Percentiles rank a stretch among this genome's conserved stretches.
These are phyloP conservation scores for Erodium moschatum DNA, from an alignment of 441 rosid species.

Conservation along the genomic window DNA sequence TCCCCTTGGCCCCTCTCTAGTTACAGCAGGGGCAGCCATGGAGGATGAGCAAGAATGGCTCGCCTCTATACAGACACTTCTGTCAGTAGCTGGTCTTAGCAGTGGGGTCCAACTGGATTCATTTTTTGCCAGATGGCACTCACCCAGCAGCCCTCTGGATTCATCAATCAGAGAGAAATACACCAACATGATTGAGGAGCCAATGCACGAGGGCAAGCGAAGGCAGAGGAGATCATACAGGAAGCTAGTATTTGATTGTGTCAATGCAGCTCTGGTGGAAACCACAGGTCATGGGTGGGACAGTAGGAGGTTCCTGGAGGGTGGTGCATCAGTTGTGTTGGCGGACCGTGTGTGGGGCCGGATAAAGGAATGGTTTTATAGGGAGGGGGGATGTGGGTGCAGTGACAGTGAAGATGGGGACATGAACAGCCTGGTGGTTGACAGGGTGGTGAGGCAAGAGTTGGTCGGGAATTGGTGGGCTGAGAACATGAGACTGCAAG, in stretches of 20 bases:
- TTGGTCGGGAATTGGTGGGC: slow-evolving; percentile 61
- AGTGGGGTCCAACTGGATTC: slow-evolving; percentile 27
- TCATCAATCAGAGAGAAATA: slow-evolving; percentile 47
- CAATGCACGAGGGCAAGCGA: slow-evolving; percentile 51
- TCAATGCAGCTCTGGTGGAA: slow-evolving; percentile 50
- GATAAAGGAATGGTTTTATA: slow-evolving; percentile 50
- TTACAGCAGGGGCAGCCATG: slow-evolving; percentile 17
- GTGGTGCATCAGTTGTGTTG: slow-evolving; percentile 25
- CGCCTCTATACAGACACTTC: slow-evolving; percentile 36
- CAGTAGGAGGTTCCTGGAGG: slow-evolving; percentile 14
- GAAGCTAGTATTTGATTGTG: slow-evolving; percentile 62
- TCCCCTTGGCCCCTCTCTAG: slow-evolving; percentile 34
- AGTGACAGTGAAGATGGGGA: slow-evolving; percentile 33
- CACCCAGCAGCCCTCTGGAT: slow-evolving; percentile 63
- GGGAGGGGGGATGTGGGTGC: slow-evolving; percentile 22
- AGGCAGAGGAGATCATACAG: slow-evolving; percentile 47
- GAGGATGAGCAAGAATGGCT: slow-evolving; percentile 54
- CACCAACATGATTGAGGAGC: slow-evolving; percentile 36
- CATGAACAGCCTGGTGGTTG: slow-evolving; percentile 47
- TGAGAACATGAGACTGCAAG: slow-evolving; percentile 37
- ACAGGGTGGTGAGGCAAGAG: slow-evolving; percentile 51
- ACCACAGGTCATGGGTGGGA: slow-evolving; percentile 27
- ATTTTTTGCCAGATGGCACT: slow-evolving; percentile 49
- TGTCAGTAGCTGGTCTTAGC: slow-evolving; percentile 51
- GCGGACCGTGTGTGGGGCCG: slow-evolving; percentile 31